Evolutionary conservation across 2,329 filamentous ascomycete genomes (phyloP).

Genomic region (Ophiostoma fasciatum): DNA sequence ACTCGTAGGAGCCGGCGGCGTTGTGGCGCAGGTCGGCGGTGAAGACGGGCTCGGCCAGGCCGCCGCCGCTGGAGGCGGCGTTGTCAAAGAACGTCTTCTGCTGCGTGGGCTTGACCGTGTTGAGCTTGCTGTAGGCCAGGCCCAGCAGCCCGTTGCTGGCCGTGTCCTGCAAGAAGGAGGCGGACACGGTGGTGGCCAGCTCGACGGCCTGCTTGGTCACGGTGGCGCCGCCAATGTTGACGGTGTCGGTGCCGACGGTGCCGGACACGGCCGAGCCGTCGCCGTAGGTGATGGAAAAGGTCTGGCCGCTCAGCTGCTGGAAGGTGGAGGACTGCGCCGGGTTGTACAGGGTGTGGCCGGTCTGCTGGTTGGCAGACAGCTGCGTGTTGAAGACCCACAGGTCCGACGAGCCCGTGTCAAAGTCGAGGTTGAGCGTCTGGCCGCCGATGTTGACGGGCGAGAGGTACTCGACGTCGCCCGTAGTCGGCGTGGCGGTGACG

Average conservation of each 20-base stretch:
- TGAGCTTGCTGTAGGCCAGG: conserved; percentile 49
- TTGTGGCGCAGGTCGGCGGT: conserved; percentile 52
- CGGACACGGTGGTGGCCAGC: conserved; percentile 43
- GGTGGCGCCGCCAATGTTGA: conserved; percentile 50
- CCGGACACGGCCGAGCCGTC: conserved; percentile 50
- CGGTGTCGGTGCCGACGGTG: conserved; percentile 50
- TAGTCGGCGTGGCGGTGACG: conserved; percentile 49
- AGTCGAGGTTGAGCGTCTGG: conserved; percentile 53
- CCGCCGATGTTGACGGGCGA: conserved; percentile 55
- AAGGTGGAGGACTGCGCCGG: conserved; percentile 22
- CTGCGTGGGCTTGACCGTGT: conserved; percentile 44
- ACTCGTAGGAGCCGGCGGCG: conserved; percentile 53
- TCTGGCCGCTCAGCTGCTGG: conserved; percentile 24
- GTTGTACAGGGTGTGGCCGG: conserved; percentile 32
- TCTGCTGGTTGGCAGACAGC: conserved; percentile 28
- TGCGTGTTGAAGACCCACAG: conserved; percentile 58
- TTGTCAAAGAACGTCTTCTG: conserved; percentile 65
- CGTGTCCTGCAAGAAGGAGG: conserved; percentile 43
- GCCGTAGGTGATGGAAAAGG: conserved; percentile 53
- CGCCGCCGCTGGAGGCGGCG: conserved; percentile 36
- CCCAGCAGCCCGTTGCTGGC: conserved; percentile 55
- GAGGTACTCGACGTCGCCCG: conserved; percentile 55
- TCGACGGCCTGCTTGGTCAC: conserved; percentile 51
- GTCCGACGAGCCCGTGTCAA: conserved; percentile 64
- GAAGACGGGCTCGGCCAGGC: conserved; percentile 53